Conservation (phyloP, 2,329 filamentous ascomycete genomes). For the Plenodomus tracheiphilus region DNA sequence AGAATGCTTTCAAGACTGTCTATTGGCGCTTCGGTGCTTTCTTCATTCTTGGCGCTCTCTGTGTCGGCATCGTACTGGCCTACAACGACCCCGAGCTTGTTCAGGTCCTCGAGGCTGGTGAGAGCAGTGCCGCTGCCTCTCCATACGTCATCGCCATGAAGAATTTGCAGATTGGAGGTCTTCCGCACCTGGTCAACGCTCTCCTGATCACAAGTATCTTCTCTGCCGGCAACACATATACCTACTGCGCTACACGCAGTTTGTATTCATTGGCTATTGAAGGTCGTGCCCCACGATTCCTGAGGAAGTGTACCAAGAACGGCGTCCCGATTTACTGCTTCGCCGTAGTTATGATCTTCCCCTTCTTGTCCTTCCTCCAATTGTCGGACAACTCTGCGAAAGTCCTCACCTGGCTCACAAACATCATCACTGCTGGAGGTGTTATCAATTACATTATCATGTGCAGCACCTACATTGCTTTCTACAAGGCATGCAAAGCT, state of each 20-base stretch:
- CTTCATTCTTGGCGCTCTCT: conserved; percentile 52
- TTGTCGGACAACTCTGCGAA: conserved; percentile 66
- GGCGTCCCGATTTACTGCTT: conserved; percentile 78
- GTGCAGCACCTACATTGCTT: conserved; percentile 61
- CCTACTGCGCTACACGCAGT: conserved; percentile 57
- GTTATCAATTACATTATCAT: conserved; percentile 53
- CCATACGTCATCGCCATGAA: conserved; percentile 67
- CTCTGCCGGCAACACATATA: conserved; percentile 60
- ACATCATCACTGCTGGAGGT: conserved; percentile 72
- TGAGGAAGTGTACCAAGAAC: conserved; percentile 61
- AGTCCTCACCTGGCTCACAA: conserved; percentile 74
- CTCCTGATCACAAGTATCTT: conserved; percentile 58
- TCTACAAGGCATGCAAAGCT: conserved; percentile 55
- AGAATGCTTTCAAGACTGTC: conserved; percentile 53
- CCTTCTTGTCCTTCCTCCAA: conserved; percentile 73
- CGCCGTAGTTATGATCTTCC: conserved; percentile 64
- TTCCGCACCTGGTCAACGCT: conserved; percentile 63
- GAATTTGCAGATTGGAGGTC: conserved; percentile 55
- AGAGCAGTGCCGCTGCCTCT: conserved; percentile 56
- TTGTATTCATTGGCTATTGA: conserved; percentile 59
- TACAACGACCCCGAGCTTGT: conserved; percentile 74
- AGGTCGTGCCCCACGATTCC: conserved; percentile 57
- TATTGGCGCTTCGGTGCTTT: conserved; percentile 52
- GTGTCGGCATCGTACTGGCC: conserved; percentile 55
- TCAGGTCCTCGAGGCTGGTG: conserved; percentile 45